phyloP scores from a whole-genome alignment of 352 stramenopile species.

The Pythium chondricola region DNA sequence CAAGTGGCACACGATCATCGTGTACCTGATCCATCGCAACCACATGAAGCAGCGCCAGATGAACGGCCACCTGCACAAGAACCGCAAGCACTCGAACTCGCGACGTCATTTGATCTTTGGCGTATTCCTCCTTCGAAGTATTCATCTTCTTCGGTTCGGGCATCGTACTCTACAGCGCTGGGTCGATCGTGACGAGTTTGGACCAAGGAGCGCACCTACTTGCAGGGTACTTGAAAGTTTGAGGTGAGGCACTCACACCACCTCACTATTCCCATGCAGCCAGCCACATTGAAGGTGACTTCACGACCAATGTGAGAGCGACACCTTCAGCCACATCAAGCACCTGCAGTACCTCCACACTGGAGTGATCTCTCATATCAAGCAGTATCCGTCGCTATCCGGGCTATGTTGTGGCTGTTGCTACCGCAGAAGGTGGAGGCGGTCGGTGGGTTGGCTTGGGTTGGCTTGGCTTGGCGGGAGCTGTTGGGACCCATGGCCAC shows the following conservation, averaged over 20 bases:
- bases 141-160: constrained; percentile 33
- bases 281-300: constrained; percentile 20
- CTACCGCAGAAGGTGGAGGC: background rate
- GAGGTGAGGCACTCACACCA: background rate
- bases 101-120: constrained; percentile 26
- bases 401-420: constrained; percentile 29
- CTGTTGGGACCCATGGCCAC: no score
- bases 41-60: constrained; percentile 13
- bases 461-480: no score
- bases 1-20: constrained; percentile 45
- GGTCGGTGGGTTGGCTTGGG: no score
- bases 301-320: constrained; percentile 1
- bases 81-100: constrained; percentile 14
- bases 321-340: constrained; percentile 34
- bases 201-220: constrained; percentile 19
- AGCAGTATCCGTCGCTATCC: constrained; percentile 25
- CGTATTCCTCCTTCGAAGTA: constrained; percentile 21
- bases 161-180: constrained; percentile 26
- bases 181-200: constrained; percentile 24
- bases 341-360: constrained; percentile 32
- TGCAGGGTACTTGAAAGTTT: constrained; percentile 33
- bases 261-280: background rate
- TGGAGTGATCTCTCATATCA: constrained; percentile 20
- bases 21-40: constrained; percentile 24
- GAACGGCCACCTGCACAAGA: background rate